Conservation (phyloP, 2,329 filamentous ascomycete species). For the Pseudogymnoascus sp. region DNA sequence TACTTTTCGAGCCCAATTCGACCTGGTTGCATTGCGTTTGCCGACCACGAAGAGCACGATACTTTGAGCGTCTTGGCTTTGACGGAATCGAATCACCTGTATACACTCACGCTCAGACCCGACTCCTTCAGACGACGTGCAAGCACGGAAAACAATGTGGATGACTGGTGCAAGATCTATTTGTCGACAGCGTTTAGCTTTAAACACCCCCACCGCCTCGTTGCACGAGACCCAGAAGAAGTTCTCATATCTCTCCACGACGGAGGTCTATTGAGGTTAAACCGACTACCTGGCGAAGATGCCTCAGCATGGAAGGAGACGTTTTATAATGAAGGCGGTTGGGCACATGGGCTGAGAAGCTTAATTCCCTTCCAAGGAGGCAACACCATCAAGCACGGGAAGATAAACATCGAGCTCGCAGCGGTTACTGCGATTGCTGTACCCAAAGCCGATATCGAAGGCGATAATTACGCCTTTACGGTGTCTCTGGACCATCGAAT, state of each 20-base stretch:
- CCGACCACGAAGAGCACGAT: constrained; percentile 72
- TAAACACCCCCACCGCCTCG: constrained; percentile 71
- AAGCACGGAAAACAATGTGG: constrained; percentile 64
- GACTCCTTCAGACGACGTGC: constrained; percentile 69
- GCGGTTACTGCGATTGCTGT: constrained; percentile 55
- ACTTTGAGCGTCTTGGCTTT: constrained; percentile 71
- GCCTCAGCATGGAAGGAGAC: constrained; percentile 57
- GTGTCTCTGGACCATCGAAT: constrained; percentile 83
- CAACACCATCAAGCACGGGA: constrained; percentile 55
- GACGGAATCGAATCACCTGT: constrained; percentile 69
- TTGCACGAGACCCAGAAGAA: constrained; percentile 64
- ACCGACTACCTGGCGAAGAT: constrained; percentile 46
- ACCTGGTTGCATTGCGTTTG: constrained; percentile 70
- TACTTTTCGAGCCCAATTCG: constrained; percentile 67
- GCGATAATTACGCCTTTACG: constrained; percentile 58
- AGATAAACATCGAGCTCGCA: constrained; percentile 56
- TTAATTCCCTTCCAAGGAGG: constrained; percentile 59
- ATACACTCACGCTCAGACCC: constrained; percentile 73
- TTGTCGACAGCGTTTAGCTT: constrained; percentile 65
- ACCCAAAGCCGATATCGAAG: constrained; percentile 38
- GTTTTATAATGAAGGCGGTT: constrained; percentile 65
- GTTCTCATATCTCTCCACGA: constrained; percentile 75
- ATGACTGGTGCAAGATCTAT: constrained; percentile 68
- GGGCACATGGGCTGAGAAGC: constrained; percentile 58
- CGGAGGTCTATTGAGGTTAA: constrained; percentile 65